Percentiles rank a stretch among this genome's conserved stretches.
Evolutionary conservation across 805 yeast genomes (phyloP).

Genomic region (Metschnikowia cerradonensis): DNA sequence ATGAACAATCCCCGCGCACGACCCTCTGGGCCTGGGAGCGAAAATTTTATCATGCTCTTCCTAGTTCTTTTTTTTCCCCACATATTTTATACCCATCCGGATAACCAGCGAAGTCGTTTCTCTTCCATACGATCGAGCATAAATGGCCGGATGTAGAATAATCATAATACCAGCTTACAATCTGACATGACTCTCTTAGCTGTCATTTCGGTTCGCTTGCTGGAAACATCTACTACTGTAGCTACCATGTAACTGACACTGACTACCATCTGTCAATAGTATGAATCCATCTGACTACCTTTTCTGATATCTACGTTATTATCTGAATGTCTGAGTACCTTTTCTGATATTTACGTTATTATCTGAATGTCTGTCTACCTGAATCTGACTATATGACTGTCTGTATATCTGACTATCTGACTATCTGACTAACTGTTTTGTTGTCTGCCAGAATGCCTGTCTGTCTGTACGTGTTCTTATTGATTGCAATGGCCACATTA

Average conservation of each 20-base stretch:
- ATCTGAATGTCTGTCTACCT: too few species aligned
- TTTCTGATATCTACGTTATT: too few species aligned
- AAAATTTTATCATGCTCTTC: slow-evolving; percentile 3
- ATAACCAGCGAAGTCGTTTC: slow-evolving; percentile 44
- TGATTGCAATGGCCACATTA: too few species aligned
- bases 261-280: too few species aligned
- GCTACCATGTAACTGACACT: not conserved
- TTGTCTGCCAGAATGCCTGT: too few species aligned
- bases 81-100: slow-evolving; percentile 31
- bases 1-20: slow-evolving; percentile 6
- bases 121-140: slow-evolving; percentile 41
- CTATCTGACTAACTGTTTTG: too few species aligned
- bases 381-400: too few species aligned
- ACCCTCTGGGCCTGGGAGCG: not conserved
- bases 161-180: slow-evolving; percentile 28
- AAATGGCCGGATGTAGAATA: slow-evolving; percentile 48
- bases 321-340: too few species aligned
- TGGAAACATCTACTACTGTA: slow-evolving; percentile 28
- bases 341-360: too few species aligned
- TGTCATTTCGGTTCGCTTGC: slow-evolving; percentile 41
- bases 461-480: too few species aligned
- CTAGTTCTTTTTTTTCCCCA: slow-evolving; percentile 9
- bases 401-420: too few species aligned
- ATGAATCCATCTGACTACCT: too few species aligned
- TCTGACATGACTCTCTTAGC: slow-evolving; percentile 22